Evolutionary conservation across 768 basidiomycete species (phyloP), one percentile per base, ranked within the genome.

Genomic region (Calocybe cyanea): DNA sequence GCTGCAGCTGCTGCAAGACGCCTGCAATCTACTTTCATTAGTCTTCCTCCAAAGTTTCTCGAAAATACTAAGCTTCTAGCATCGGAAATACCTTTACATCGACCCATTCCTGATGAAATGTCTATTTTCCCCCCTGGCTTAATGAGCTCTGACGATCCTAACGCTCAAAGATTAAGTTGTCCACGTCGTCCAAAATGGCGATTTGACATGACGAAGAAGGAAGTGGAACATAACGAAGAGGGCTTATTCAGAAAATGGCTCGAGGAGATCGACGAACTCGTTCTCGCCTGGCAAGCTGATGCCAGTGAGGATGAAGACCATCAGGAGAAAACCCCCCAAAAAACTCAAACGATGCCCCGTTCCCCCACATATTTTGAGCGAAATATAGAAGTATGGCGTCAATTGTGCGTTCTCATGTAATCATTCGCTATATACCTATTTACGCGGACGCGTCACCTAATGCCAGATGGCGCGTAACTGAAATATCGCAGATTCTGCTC

Each of bases 371-470:
- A 85, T 63, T 96, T 82, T 62, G 93, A 96, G 64, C 77, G 88
- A 33, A 96, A 97, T 62, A 57, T 96, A 36, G 89, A 96, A 59
- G 92, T 96, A 11, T 97, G 93, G 93, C 68, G 94, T 51, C 95
- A 97, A 68, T 67, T 97, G 81, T 90, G 63, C 55, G 86, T 73
- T 7, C 28, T 42, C 43, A 44, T 24, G 31, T n/a, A 32, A 25
- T n/a, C n/a, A 28, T 28, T 28, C 25, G 11, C 25, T 6, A 11
- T n/a, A n/a, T n/a, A n/a, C n/a, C n/a, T n/a, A n/a, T n/a, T n/a
- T 6, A 28, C 25, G 11, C 41, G 30, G 48, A 28, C 38, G 38
- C 38, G 38, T 24, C 45, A 7, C 38, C n/a, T 18, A 32, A 31
- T 34, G 40, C 6, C 55, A 91, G 87, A 55, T 97, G 95, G 95